Conservation (phyloP, 2,329 filamentous ascomycete species). For the Fusarium verticillioides region DNA sequence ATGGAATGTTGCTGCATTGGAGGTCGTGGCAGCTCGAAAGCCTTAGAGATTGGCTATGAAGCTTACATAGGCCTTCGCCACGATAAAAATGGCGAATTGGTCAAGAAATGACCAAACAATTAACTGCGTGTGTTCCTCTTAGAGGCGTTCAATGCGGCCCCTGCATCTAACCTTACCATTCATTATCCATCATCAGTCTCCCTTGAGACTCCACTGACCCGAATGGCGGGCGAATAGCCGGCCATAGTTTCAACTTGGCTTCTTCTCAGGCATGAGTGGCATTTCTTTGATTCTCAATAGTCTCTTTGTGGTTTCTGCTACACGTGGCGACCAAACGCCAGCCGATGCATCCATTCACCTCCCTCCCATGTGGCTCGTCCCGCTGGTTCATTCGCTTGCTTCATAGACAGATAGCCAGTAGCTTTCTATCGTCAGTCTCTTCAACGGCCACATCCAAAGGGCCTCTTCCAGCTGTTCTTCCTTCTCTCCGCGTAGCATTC, state of each 20-base stretch:
- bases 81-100: not conserved
- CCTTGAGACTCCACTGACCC: not conserved
- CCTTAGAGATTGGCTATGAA: not conserved
- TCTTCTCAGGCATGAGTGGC: constrained; percentile 29
- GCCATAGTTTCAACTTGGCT: not conserved
- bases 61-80: not conserved
- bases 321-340: constrained; percentile 41
- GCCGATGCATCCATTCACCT: constrained; percentile 38
- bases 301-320: constrained; percentile 45
- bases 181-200: not conserved
- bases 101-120: not conserved
- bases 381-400: constrained; percentile 36
- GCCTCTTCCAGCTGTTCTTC: constrained; percentile 26
- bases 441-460: constrained; percentile 32
- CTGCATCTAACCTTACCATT: not conserved
- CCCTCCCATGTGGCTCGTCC: constrained; percentile 35
- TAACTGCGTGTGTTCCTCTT: not conserved
- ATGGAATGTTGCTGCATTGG: not conserved
- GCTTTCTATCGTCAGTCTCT: constrained; percentile 23
- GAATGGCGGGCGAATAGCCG: not conserved
- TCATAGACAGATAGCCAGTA: constrained; percentile 22
- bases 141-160: not conserved
- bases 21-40: constrained; percentile 10
- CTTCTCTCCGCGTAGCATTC: constrained; percentile 23
- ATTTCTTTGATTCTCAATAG: constrained; percentile 45